Percentiles rank a stretch among this genome's conserved stretches.
phyloP scores from a whole-genome alignment of 2,329 filamentous ascomycete genomes.

The Penicillium griseofulvum region DNA sequence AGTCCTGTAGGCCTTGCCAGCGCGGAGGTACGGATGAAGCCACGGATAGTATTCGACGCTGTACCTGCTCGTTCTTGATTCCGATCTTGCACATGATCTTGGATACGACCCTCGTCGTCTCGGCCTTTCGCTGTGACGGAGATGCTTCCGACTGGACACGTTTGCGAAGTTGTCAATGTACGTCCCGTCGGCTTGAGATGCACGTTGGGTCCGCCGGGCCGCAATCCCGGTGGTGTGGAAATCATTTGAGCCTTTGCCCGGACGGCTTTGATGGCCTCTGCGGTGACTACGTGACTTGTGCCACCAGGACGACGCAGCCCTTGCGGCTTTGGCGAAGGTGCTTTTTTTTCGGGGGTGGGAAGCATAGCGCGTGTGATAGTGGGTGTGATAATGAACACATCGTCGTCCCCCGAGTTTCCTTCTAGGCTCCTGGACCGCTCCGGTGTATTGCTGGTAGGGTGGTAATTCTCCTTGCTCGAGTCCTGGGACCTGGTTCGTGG shows the following conservation, averaged over 20 bases:
- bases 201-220: constrained; percentile 24
- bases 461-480: constrained; percentile 26
- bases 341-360: constrained; percentile 28
- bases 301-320: constrained; percentile 21
- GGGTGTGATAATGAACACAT: constrained; percentile 41
- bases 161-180: constrained; percentile 23
- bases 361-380: constrained; percentile 44
- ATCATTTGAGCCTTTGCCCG: constrained; percentile 27
- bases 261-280: constrained; percentile 29
- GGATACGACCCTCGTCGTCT: constrained; percentile 2
- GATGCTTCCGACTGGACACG: constrained; percentile 12
- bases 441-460: constrained; percentile 8
- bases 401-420: constrained; percentile 23
- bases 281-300: constrained; percentile 20
- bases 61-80: constrained; percentile 9
- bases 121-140: constrained; percentile 13
- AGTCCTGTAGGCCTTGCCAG: constrained; percentile 28
- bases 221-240: constrained; percentile 27
- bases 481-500: constrained; percentile 18
- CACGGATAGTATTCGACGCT: constrained; percentile 31
- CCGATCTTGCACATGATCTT: constrained; percentile 2
- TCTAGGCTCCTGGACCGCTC: constrained; percentile 16
- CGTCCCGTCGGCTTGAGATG: constrained; percentile 23
- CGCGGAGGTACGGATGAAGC: constrained; percentile 38
- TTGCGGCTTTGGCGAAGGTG: constrained; percentile 14